Evolutionary conservation across 2,329 filamentous ascomycete species (phyloP), one percentile per base, ranked within the genome.

Genomic region (Reticulascus tulasneorum): DNA sequence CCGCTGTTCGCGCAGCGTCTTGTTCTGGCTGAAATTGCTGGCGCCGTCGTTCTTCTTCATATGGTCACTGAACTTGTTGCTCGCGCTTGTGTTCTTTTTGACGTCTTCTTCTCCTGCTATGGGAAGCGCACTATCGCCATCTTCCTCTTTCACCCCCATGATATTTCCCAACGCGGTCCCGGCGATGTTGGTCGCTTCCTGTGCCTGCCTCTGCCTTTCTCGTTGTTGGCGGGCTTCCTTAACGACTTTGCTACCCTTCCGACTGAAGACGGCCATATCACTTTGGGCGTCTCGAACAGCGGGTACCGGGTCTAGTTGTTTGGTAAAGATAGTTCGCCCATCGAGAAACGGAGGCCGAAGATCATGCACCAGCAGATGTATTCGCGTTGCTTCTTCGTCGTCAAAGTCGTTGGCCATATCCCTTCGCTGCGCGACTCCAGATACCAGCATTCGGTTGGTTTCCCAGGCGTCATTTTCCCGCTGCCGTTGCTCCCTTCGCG

Each of bases 401-500:
- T 94, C 83, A 52, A 96, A 94, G 54, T 93, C 88, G 30, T 78
- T 75, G 17, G 82, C 82, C 56, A 88, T 79, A 51, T 93, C 86
- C 48, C 88, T 73, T 53, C 91, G 73, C 60, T 98, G 94, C 13
- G 93, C 93, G 13, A 98, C 90, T 38, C 91, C 91, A 15, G 90
- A 96, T 2, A 90, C 93, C 42, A 98, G 73, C 93, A 98, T 97
- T 40, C 93, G 86, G 59, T 98, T 98, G 12, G 91, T 93, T 62
- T 98, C 94, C 93, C 93, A 98, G 0, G 90, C 91, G 62, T 98
- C 93, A 27, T 93, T 89, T 55, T 98, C 93, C 56, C 86, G 89
- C 59, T 95, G 87, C 51, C 90, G 86, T 62, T 95, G 88, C 39
- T 87, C 73, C 42, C 83, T 82, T 33, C 86, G 76, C 28, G 84